Percentiles rank a stretch among this genome's conserved stretches.
Conservation (phyloP, 1,139 yeast genomes). For the Taiozyma sp. region DNA sequence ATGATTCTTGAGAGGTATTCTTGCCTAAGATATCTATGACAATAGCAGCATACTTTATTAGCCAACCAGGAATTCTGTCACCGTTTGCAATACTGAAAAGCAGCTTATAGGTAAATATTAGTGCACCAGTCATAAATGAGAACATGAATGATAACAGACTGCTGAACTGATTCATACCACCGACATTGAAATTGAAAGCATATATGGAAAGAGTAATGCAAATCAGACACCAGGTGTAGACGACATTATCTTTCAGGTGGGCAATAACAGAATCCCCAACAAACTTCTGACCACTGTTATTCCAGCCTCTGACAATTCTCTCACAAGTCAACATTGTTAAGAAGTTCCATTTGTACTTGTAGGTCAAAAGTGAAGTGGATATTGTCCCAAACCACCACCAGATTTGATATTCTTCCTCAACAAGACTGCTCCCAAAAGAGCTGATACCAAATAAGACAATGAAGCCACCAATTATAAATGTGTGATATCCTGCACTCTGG, state of each 20-base stretch:
- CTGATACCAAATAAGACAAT: conserved; percentile 47
- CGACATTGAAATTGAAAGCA: conserved; percentile 15
- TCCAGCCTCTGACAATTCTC: conserved; percentile 79
- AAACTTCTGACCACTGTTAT: conserved; percentile 85
- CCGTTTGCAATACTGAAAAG: conserved; percentile 54
- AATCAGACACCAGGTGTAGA: conserved; percentile 47
- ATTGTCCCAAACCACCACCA: conserved; percentile 81
- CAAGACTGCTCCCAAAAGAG: conserved; percentile 84
- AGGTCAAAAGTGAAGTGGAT: conserved; percentile 17
- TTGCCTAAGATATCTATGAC: conserved; percentile 28
- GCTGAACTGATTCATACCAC: conserved; percentile 16
- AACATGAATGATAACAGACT: conserved; percentile 34
- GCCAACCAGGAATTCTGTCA: conserved; percentile 39
- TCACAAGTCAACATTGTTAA: conserved; percentile 36
- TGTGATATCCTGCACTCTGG: conserved; percentile 8
- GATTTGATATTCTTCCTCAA: conserved; percentile 95
- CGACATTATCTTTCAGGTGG: conserved; percentile 25
- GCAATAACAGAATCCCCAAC: conserved; percentile 43
- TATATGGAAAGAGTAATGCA: conserved; percentile 34
- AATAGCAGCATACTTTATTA: conserved; percentile 32
- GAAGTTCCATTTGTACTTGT: conserved; percentile 21
- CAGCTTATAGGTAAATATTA: conserved; percentile 53
- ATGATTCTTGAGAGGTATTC: conserved; percentile 14
- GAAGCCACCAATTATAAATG: conserved; percentile 29
- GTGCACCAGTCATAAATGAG: conserved; percentile 36